phyloP scores from a whole-genome alignment of 2,329 filamentous ascomycete genomes.

The Penicillium hesseltinei region DNA sequence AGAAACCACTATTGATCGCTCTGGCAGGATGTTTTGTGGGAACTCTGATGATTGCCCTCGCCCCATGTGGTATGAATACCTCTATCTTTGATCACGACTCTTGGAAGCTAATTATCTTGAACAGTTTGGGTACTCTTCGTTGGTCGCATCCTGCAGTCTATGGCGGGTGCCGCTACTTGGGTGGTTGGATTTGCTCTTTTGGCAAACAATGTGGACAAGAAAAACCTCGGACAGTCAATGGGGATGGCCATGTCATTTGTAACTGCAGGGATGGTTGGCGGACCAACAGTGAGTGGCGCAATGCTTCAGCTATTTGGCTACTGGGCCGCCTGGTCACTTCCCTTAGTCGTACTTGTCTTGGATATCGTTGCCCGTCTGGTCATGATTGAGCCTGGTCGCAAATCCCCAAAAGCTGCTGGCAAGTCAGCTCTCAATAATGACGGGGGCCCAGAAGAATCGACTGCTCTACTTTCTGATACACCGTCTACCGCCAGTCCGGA shows the following conservation, averaged over 20 bases:
- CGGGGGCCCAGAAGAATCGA: neutral
- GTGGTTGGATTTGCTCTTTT: constrained; percentile 33
- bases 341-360: constrained; percentile 26
- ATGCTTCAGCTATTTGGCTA: constrained; percentile 32
- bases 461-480: constrained; percentile 3
- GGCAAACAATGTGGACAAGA: constrained; percentile 27
- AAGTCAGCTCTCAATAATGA: neutral
- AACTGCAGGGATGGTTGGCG: constrained; percentile 27
- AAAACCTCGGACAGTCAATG: constrained; percentile 28
- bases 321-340: constrained; percentile 32
- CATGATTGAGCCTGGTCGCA: constrained; percentile 26
- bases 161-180: constrained; percentile 33
- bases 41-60: constrained; percentile 26
- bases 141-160: constrained; percentile 31
- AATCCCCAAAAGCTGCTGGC: neutral
- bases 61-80: constrained; percentile 15
- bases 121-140: constrained; percentile 24
- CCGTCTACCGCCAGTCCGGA: neutral
- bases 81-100: neutral
- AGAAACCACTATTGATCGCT: constrained; percentile 25
- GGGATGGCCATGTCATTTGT: constrained; percentile 28
- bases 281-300: constrained; percentile 30
- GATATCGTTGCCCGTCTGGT: constrained; percentile 31
- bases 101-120: neutral
- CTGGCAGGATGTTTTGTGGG: constrained; percentile 27